Conservation (phyloP, 169 alveolate species). For the Plasmodium relictum region DNA sequence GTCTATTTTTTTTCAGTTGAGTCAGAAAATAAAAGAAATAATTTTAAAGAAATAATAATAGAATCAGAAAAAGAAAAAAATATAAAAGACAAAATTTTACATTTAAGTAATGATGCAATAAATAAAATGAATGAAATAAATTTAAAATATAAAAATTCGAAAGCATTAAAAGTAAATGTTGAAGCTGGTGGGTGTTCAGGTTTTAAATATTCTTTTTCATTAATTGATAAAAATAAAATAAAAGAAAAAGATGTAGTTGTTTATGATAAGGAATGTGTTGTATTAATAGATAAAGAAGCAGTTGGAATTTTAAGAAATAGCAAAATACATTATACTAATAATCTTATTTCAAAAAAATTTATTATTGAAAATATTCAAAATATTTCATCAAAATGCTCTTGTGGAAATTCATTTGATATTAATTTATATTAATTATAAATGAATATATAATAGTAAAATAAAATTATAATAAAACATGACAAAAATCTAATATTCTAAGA, state of each 20-base stretch:
- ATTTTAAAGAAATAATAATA: neutral
- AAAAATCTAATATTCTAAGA: neutral
- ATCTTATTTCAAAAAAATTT: constrained; percentile 83
- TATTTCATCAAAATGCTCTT: constrained; percentile 83
- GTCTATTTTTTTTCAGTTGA: neutral
- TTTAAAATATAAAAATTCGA: constrained; percentile 57
- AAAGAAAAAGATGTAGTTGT: constrained; percentile 75
- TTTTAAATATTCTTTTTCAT: constrained; percentile 82
- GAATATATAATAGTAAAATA: too few species aligned
- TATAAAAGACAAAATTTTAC: neutral
- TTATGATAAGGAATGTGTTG: constrained; percentile 73
- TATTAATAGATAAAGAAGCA: constrained; percentile 80
- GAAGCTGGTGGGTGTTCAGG: constrained; percentile 90
- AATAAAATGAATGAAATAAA: constrained; percentile 77
- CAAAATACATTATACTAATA: constrained; percentile 81
- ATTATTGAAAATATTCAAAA: constrained; percentile 82
- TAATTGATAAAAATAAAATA: constrained; percentile 74
- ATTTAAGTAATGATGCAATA: constrained; percentile 73
- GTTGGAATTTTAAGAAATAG: constrained; percentile 77
- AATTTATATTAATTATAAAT: constrained; percentile 11
- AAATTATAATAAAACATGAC: neutral
- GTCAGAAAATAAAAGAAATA: neutral
- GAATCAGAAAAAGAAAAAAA: neutral
- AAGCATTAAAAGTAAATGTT: constrained; percentile 78
- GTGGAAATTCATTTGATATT: constrained; percentile 86